Evolutionary conservation across 495 filamentous ascomycete species (phyloP).

Genomic region (Xylaria longipes): DNA sequence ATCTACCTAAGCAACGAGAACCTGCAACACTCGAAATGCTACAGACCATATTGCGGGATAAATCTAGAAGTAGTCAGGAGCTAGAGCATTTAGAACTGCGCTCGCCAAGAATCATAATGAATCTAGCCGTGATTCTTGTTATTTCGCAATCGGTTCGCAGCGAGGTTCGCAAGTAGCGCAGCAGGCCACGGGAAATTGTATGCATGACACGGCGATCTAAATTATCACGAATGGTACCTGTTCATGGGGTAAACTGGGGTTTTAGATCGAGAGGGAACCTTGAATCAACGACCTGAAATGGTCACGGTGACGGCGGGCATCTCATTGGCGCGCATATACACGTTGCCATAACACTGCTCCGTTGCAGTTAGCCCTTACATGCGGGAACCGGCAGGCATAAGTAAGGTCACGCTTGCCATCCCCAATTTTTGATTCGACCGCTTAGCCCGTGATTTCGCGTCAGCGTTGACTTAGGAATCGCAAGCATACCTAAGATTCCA

Average conservation of each 20-base stretch:
- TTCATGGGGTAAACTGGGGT: slow-evolving; percentile 13
- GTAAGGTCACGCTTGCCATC: not conserved
- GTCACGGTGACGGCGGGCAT: not conserved
- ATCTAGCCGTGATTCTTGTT: too few relatives aligned
- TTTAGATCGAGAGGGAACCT: not conserved
- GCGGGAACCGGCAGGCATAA: not conserved
- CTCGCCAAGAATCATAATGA: too few relatives aligned
- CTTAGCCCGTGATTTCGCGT: not conserved
- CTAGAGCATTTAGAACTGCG: too few relatives aligned
- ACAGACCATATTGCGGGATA: too few relatives aligned
- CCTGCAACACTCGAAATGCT: too few relatives aligned
- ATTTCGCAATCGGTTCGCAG: not conserved
- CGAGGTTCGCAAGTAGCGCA: not conserved
- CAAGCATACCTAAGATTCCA: not conserved
- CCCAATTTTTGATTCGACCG: slow-evolving; percentile 15
- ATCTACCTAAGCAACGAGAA: too few relatives aligned
- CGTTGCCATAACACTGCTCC: not conserved
- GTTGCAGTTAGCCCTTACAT: not conserved
- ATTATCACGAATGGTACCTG: not conserved
- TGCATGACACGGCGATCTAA: not conserved
- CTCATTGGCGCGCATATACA: slow-evolving; percentile 11
- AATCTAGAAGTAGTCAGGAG: too few relatives aligned
- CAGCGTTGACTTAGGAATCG: not conserved
- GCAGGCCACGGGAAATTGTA: not conserved
- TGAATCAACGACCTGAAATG: not conserved